These are phyloP conservation scores for Globisporangium uncinulatum DNA, from an alignment of 352 stramenopile genomes.

Conservation along the genomic window DNA sequence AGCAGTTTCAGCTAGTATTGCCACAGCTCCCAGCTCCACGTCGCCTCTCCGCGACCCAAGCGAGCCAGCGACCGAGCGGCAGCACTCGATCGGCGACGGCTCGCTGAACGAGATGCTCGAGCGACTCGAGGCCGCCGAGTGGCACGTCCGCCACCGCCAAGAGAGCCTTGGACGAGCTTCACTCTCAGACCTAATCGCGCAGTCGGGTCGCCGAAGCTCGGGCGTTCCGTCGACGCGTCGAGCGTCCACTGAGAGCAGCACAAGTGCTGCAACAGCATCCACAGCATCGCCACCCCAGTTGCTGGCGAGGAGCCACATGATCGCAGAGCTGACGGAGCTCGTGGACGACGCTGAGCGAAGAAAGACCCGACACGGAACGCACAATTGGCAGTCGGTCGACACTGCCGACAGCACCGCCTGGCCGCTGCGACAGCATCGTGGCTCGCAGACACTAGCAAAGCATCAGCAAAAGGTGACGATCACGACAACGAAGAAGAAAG, in stretches of 20 bases:
- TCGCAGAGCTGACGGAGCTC: slow-evolving; percentile 21
- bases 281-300: not conserved
- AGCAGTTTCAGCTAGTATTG: not conserved
- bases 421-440: not conserved
- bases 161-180: slow-evolving; percentile 22
- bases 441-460: not conserved
- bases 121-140: slow-evolving; percentile 40
- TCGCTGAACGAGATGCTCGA: slow-evolving; percentile 23
- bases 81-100: slow-evolving; percentile 9
- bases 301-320: slow-evolving; percentile 10
- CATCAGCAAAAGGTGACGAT: not conserved
- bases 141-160: slow-evolving; percentile 33
- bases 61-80: not conserved
- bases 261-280: slow-evolving; percentile 2
- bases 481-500: slow-evolving; percentile 1
- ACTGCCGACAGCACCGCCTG: not conserved
- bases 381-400: not conserved
- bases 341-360: slow-evolving; percentile 28
- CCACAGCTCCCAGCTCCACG: not conserved
- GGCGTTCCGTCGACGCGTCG: slow-evolving; percentile 2
- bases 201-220: slow-evolving; percentile 4
- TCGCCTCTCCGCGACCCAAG: not conserved
- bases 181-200: slow-evolving; percentile 16
- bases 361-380: slow-evolving; percentile 11
- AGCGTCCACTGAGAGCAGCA: not conserved